Evolutionary conservation across 1,284 basidiomycete genomes (phyloP).

Genomic region (Boletellus deceptivus): DNA sequence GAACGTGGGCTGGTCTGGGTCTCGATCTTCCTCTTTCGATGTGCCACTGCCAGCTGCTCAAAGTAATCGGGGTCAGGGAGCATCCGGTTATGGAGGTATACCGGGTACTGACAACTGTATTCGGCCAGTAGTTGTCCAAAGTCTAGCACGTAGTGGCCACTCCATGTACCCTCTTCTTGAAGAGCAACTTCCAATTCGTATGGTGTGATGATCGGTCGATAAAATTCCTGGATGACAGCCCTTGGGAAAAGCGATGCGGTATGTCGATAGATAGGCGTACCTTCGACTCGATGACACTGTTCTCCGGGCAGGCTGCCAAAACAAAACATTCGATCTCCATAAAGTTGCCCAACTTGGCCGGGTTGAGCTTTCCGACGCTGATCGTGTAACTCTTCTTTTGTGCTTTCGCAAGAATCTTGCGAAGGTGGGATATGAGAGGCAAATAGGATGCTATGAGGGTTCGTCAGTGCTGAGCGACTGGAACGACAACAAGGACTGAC

Average conservation of each 20-base stretch:
- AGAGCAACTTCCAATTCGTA: slow-evolving; percentile 90
- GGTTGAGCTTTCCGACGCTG: slow-evolving; percentile 93
- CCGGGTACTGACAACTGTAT: slow-evolving; percentile 15
- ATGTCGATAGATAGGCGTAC: slow-evolving; percentile 35
- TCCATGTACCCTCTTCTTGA: slow-evolving; percentile 67
- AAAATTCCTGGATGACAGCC: slow-evolving; percentile 67
- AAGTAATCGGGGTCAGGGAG: background rate
- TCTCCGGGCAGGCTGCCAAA: slow-evolving; percentile 92
- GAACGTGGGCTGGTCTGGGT: slow-evolving; percentile 74
- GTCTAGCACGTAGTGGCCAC: slow-evolving; percentile 78
- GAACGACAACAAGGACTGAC: slow-evolving; percentile 37
- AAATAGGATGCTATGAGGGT: slow-evolving; percentile 67
- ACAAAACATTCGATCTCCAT: slow-evolving; percentile 97
- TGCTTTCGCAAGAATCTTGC: slow-evolving; percentile 58
- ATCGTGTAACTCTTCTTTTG: slow-evolving; percentile 93
- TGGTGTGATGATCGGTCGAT: slow-evolving; percentile 90
- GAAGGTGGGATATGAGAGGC: slow-evolving; percentile 76
- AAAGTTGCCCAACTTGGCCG: slow-evolving; percentile 95
- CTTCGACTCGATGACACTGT: slow-evolving; percentile 85
- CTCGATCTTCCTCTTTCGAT: slow-evolving; percentile 34
- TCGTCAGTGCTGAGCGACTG: background rate
- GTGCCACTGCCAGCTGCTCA: slow-evolving; percentile 13
- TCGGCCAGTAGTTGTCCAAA: slow-evolving; percentile 68
- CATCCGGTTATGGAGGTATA: background rate
- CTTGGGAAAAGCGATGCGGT: background rate